These are phyloP conservation scores for Hydrangea macrophylla DNA, from an alignment of 148 eudicot genomes.

Conservation along the genomic window DNA sequence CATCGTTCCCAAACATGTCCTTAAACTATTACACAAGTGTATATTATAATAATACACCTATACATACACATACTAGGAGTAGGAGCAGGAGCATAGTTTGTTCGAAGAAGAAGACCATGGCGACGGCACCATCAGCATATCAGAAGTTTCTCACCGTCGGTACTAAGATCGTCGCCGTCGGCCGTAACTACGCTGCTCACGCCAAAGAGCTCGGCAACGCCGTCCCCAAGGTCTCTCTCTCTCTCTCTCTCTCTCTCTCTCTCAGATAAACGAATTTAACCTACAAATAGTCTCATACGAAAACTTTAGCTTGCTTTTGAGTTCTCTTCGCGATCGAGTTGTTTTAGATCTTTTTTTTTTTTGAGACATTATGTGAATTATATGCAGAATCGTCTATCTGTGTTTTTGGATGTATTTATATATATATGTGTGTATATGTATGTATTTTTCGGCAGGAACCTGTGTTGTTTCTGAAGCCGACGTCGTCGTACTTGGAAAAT, in stretches of 20 bases:
- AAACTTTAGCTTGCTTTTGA: neutral
- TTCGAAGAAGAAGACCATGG: constrained; percentile 17
- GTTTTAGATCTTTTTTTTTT: neutral
- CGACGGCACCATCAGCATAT: constrained; percentile 23
- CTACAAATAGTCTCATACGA: neutral
- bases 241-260: neutral
- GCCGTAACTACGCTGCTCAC: constrained; percentile 86
- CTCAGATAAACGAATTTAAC: neutral
- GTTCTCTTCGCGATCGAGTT: neutral
- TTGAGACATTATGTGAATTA: neutral
- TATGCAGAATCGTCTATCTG: no score
- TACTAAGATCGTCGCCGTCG: constrained; percentile 80
- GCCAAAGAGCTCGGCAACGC: constrained; percentile 94
- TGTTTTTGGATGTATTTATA: no score
- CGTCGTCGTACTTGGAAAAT: constrained; percentile 80
- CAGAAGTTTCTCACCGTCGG: constrained; percentile 60
- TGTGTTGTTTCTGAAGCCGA: constrained; percentile 91
- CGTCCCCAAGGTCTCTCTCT: constrained; percentile 54
- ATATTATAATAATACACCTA: no score
- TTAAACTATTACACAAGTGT: no score
- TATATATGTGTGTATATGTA: neutral
- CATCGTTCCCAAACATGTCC: no score
- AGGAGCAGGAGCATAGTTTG: no score
- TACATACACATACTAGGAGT: no score
- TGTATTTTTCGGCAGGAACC: constrained; percentile 56